Evolutionary conservation across 805 yeast species (phyloP).

Genomic region (Wickerhamiella galacta): DNA sequence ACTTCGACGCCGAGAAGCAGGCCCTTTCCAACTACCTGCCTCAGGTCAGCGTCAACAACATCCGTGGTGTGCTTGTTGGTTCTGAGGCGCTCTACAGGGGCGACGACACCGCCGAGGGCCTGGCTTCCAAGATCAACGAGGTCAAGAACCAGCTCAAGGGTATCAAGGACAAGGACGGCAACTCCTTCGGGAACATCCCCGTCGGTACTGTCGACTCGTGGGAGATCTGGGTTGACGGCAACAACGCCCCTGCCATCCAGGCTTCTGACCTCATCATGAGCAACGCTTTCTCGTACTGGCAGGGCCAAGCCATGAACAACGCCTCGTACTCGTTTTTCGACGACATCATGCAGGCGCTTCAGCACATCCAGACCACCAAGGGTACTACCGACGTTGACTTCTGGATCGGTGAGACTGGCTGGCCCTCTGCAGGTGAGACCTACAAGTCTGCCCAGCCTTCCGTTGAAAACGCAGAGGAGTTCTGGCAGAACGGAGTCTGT

Average conservation of each 20-base stretch:
- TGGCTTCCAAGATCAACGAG: constrained; percentile 50
- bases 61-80: constrained; percentile 74
- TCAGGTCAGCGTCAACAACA: constrained; percentile 37
- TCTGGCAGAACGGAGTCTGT: constrained; percentile 81
- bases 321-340: constrained; percentile 86
- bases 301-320: constrained; percentile 74
- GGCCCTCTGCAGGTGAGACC: constrained; percentile 79
- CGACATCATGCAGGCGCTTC: constrained; percentile 95
- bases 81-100: constrained; percentile 90
- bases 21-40: constrained; percentile 65
- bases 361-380: constrained; percentile 68
- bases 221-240: constrained; percentile 78
- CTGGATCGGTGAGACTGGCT: constrained; percentile 97
- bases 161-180: constrained; percentile 66
- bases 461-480: constrained; percentile 53
- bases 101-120: constrained; percentile 58
- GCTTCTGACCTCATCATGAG: constrained; percentile 79
- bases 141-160: constrained; percentile 42
- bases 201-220: constrained; percentile 96
- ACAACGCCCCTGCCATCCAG: constrained; percentile 48
- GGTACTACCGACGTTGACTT: constrained; percentile 74
- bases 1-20: constrained; percentile 53
- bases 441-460: constrained; percentile 54
- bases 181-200: constrained; percentile 48
- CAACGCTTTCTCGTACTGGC: constrained; percentile 98